Evolutionary conservation across 768 basidiomycete species (phyloP), one percentile per base, ranked within the genome.

Genomic region (Lactifluus hygrophoroides): DNA sequence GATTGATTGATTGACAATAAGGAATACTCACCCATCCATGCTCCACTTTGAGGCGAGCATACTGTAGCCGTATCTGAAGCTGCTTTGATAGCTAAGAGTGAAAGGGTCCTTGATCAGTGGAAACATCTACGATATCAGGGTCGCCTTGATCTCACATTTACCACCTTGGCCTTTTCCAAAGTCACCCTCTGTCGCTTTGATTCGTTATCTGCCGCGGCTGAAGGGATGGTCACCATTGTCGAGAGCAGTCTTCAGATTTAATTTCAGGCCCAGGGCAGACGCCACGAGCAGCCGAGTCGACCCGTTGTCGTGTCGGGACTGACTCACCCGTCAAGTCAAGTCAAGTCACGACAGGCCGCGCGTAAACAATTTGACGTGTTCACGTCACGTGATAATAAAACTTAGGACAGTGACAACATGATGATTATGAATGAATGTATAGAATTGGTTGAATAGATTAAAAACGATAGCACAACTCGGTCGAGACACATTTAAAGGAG

Each of bases 21-120:
- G n/a, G 48, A 48, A n/a, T 43, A 73, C 82, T 45, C 69, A 87
- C 87, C 86, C 86, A 88, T 49, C 86, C 86, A 66, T 87, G 78
- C 60, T 88, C 85, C 48, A 88, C 86, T 66, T 88, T 88, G 55
- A 88, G 73, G 62, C 79, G 75, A 27, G 87, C 87, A 66, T 88
- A 88, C 65, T 85, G 86, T 10, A 88, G 74, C 27, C 87, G 79
- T 74, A 85, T 77, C 69, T 85, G 85, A 35, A 88, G 75, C 61
- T 88, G 85, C 63, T 83, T 77, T 5, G 82, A 82, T 44, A 88
- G 75, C 87, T 88, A 64, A 23, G 34, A 30, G 16, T 19, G 17
- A 17, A 56, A 16, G 5, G 19, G 21, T 11, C 11, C n/a, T 27
- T 48, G 16, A 23, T 49, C 25, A 53, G 21, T 14, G n/a, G 25